Base-by-base conservation (phyloP, 495 filamentous ascomycete species). In the Xylaria bambusicola region DNA sequence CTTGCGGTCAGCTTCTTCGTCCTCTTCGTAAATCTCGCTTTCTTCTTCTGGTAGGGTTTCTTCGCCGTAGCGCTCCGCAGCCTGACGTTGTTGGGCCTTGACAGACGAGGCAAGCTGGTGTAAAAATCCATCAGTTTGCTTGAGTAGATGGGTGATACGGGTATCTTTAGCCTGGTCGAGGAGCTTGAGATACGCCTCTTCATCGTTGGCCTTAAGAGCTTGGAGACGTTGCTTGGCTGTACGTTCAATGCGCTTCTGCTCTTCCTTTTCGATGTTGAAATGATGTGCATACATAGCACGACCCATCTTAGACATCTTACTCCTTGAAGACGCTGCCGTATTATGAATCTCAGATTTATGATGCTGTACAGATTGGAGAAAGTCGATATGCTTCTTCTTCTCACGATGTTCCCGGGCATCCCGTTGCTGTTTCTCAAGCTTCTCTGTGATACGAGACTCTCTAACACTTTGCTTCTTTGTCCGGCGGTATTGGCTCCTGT, bases 211-310 rank as follows among this genome's bases (percentile, higher is more conserved):
- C 77, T 96, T 98, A 74, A 98, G 79, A 29, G 95, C 95, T 75
- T 96, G 92, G 40, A 98, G 90, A 97, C 94, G 95, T 75, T 98
- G 94, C 78, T 97, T 98, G 29, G 94, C 94, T 13, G 93, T 98
- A 55, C 95, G 83, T 74, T 98, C 94, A 63, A 98, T 86, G 61
- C 94, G 88, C 75, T 94, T 96, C 80, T 97, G 93, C 78, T 98
- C 94, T 78, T 98, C 94, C 72, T 97, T 96, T 74, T 98, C 94
- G 73, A 98, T 97, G 72, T 92, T 87, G 75, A 93, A 89, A 67
- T 98, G 94, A 35, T 96, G 92, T 41, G 80, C 69, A 31, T 90
- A 75, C 90, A 97, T 96, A 73, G 89, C 83, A 17, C 91, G 88
- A 51, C 92, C 91, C 52, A 97, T 75, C 74, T 95, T 97, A 67